Evolutionary conservation across 371 early-diverging fungal species (phyloP).

Genomic region (Rhizopus stolonifer): DNA sequence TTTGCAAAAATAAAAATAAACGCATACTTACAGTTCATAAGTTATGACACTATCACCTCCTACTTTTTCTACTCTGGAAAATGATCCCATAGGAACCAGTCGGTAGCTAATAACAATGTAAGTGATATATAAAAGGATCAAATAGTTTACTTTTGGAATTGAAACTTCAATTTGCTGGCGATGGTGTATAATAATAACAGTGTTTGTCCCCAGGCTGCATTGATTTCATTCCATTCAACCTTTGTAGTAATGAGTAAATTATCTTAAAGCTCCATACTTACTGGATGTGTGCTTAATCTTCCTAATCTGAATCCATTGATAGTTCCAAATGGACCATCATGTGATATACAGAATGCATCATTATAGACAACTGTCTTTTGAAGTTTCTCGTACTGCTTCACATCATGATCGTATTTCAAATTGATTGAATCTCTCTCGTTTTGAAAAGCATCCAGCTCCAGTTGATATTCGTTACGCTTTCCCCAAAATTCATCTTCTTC

Average conservation of each 20-base stretch:
- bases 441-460: constrained; percentile 62
- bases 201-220: constrained; percentile 95
- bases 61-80: constrained; percentile 84
- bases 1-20: too few relatives aligned
- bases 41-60: constrained; percentile 70
- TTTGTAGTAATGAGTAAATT: constrained; percentile 8
- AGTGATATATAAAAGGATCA: not conserved
- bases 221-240: constrained; percentile 95
- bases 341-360: constrained; percentile 87
- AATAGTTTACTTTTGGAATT: constrained; percentile 68
- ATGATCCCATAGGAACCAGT: constrained; percentile 90
- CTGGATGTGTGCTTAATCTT: constrained; percentile 71
- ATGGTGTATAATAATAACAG: constrained; percentile 84
- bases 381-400: constrained; percentile 75
- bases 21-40: constrained; percentile 73
- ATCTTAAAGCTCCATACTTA: constrained; percentile 19
- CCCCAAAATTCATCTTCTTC: constrained; percentile 72
- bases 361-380: constrained; percentile 92
- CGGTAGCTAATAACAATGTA: constrained; percentile 54
- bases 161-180: constrained; percentile 79
- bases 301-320: constrained; percentile 95
- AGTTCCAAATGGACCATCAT: constrained; percentile 86
- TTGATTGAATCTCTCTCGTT: constrained; percentile 81
- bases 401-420: constrained; percentile 75
- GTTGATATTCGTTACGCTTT: constrained; percentile 71